These are phyloP conservation scores for Penicillium vulpinum DNA, from an alignment of 2,329 filamentous ascomycete genomes.

Conservation along the genomic window DNA sequence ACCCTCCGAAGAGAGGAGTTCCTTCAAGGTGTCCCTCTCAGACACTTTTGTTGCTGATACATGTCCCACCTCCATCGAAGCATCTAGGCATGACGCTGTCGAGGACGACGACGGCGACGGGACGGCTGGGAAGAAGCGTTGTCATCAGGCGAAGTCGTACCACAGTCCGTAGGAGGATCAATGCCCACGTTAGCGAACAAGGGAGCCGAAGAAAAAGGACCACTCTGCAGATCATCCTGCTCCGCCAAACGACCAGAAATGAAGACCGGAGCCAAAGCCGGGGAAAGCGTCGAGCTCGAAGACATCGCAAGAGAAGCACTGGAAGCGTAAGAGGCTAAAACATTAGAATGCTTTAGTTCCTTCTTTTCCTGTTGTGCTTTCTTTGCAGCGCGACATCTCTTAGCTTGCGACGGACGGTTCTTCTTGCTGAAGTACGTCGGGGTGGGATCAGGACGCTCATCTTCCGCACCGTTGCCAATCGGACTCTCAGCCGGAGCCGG, in stretches of 20 bases:
- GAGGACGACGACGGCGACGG: background rate
- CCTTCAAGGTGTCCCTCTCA: background rate
- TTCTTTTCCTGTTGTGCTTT: background rate
- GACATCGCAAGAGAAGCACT: conserved; percentile 1
- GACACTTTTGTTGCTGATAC: background rate
- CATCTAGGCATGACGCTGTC: background rate
- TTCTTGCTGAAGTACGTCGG: background rate
- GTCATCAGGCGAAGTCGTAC: background rate
- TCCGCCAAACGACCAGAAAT: background rate
- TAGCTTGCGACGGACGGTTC: conserved; percentile 3
- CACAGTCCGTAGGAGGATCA: background rate
- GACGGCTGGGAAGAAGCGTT: background rate
- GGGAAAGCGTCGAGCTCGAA: background rate
- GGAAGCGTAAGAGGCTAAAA: background rate
- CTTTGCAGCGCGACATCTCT: background rate
- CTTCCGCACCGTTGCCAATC: background rate
- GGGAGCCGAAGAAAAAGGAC: background rate
- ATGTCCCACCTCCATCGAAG: background rate
- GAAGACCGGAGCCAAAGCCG: conserved; percentile 5
- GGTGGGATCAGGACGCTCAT: background rate
- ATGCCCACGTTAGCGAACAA: background rate
- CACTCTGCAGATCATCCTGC: conserved; percentile 1
- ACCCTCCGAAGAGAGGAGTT: background rate
- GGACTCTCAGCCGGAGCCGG: background rate
- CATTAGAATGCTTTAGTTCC: background rate